Base-by-base conservation (phyloP, 148 eudicot genomes). In the Vaccinium vitisidaea region DNA sequence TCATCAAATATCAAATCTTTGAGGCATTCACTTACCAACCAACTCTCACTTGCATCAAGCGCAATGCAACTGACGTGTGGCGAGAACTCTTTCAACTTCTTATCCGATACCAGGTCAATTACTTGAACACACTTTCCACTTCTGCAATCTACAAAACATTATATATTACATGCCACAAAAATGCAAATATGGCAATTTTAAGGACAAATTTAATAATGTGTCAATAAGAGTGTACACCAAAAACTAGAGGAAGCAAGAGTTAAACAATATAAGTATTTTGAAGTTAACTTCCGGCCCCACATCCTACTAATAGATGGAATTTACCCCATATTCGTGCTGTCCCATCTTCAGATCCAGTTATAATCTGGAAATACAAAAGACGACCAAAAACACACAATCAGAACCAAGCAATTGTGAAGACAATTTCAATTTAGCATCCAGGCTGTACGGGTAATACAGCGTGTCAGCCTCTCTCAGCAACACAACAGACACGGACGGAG, bases 261-360 rank as follows among this genome's bases (percentile, higher is more conserved):
- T 55, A 65, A 73, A 83, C 69, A 83, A 39, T 55, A 15, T 7
- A 12, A 19, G 75, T 15, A 18, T 49, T 82, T n/a, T 82, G 9
- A 48, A 73, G 65, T 18, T 54, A n/a, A 36, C 65, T 71, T 73
- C 18, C 0, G 69, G 67, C 27, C 36, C 53, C 32, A 6, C 27
- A 54, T 70, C 58, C 49, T 36, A 30, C 8, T 73, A 70, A 83
- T 21, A 70, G 27, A 75, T 65, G 48, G 53, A 46, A 75, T 8
- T 70, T 93, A 96, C 99, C 99, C 99, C 99, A 97, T 83, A 97
- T 86, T 82, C 98, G 88, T 53, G 96, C 96, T 19, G 98, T 94
- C 84, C 98, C 98, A 85, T 97, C 99, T 92, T 97, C 99, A 65
- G 99, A 97, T 84, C 98, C 98, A 86, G 99, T 95, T 84, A 95